These are phyloP conservation scores for Galerina sulciceps DNA, from an alignment of 768 basidiomycete genomes.

Conservation along the genomic window DNA sequence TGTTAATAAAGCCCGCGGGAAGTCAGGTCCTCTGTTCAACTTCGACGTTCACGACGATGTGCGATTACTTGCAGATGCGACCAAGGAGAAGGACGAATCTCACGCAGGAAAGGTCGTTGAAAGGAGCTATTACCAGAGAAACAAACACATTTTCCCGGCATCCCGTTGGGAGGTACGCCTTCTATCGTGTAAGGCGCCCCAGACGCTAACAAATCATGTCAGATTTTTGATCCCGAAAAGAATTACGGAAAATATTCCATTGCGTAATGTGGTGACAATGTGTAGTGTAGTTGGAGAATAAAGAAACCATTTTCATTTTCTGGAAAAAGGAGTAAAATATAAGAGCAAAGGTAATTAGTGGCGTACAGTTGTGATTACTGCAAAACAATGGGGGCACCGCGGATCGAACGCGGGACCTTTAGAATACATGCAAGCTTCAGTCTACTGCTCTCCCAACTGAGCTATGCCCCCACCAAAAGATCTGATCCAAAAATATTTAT, in stretches of 20 bases:
- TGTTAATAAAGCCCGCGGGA: constrained; percentile 96
- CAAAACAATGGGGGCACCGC: constrained; percentile 68
- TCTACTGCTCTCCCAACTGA: constrained; percentile 80
- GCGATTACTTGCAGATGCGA: constrained; percentile 90
- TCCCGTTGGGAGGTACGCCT: constrained; percentile 91
- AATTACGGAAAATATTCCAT: constrained; percentile 93
- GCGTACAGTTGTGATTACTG: too few species aligned
- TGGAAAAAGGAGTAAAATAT: too few species aligned
- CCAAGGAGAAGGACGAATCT: constrained; percentile 96
- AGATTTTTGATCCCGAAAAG: constrained; percentile 95
- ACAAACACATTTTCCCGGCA: constrained; percentile 97
- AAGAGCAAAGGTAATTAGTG: too few species aligned
- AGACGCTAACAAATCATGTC: neutral
- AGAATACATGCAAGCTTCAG: constrained; percentile 62
- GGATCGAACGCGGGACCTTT: constrained; percentile 83
- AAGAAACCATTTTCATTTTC: too few species aligned
- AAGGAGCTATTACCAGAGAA: constrained; percentile 91
- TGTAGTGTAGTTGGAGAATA: too few species aligned
- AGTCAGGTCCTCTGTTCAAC: constrained; percentile 96
- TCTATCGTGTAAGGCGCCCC: neutral
- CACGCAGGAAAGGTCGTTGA: constrained; percentile 99
- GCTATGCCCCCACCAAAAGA: constrained; percentile 57
- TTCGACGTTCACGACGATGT: constrained; percentile 99
- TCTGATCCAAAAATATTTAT: neutral
- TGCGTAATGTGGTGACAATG: constrained; percentile 26